Percentiles rank a stretch among this genome's conserved stretches.
These are phyloP conservation scores for Colletotrichum horii DNA, from an alignment of 2,329 filamentous ascomycete genomes.

Conservation along the genomic window DNA sequence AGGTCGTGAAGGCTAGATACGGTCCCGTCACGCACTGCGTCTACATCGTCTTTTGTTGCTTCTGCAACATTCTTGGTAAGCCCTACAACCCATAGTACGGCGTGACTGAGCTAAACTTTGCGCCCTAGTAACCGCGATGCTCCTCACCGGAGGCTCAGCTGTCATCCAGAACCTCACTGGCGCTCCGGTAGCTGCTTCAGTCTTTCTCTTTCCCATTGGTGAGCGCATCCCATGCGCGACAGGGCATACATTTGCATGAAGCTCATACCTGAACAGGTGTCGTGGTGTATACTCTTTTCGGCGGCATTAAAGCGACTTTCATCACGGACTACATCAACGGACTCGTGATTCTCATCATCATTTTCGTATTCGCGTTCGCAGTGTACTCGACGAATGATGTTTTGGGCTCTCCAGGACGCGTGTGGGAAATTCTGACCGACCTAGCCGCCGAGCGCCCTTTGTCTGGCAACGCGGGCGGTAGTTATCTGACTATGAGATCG, in stretches of 20 bases:
- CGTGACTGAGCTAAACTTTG: neutral
- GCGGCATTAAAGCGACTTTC: constrained; percentile 87
- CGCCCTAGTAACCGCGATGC: constrained; percentile 85
- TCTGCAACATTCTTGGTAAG: constrained; percentile 71
- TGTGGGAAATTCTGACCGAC: constrained; percentile 78
- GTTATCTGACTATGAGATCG: constrained; percentile 86
- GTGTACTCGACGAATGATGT: constrained; percentile 76
- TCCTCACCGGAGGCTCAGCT: constrained; percentile 76
- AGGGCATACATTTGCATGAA: neutral
- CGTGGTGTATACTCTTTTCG: constrained; percentile 77
- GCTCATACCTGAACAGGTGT: constrained; percentile 15
- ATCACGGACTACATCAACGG: constrained; percentile 88
- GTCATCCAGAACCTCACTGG: constrained; percentile 23
- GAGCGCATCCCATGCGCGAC: constrained; percentile 33
- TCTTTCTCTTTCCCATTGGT: constrained; percentile 81
- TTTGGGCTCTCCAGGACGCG: constrained; percentile 75
- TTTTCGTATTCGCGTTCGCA: constrained; percentile 84
- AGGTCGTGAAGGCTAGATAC: constrained; percentile 83
- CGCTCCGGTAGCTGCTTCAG: constrained; percentile 74
- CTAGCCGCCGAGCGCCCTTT: constrained; percentile 76
- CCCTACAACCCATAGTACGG: too few relatives aligned
- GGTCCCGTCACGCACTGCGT: constrained; percentile 74
- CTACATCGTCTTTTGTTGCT: constrained; percentile 80
- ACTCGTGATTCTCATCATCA: constrained; percentile 82
- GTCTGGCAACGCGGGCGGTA: constrained; percentile 78